phyloP scores from a whole-genome alignment of 139 green algal genomes.

The Pseudopediastrum boryanum region DNA sequence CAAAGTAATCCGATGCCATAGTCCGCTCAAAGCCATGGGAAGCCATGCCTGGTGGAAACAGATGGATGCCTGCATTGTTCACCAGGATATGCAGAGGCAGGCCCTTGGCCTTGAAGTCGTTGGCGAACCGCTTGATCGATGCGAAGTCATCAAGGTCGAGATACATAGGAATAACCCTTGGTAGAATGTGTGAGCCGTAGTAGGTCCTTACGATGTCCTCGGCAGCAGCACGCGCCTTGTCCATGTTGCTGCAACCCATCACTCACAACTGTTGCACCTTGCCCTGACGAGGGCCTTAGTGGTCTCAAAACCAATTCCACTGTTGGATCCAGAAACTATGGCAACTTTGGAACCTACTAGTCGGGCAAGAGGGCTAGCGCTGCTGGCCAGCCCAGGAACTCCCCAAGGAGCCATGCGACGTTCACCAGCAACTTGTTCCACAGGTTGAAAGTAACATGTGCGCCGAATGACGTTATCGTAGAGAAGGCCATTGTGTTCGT shows the following conservation, averaged over 20 bases:
- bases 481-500: too few relatives aligned
- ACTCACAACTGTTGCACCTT: slow-evolving; percentile 34
- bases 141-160: slow-evolving; percentile 30
- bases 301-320: slow-evolving; percentile 18
- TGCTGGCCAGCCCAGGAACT: slow-evolving; percentile 17
- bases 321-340: slow-evolving; percentile 26
- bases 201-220: slow-evolving; percentile 18
- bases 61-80: slow-evolving; percentile 6
- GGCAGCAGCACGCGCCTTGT: neutral
- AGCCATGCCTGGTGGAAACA: neutral
- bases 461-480: too few relatives aligned
- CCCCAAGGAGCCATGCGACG: slow-evolving; percentile 13
- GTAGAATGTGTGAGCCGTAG: neutral
- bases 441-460: too few relatives aligned
- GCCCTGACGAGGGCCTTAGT: slow-evolving; percentile 29
- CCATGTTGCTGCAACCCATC: slow-evolving; percentile 22
- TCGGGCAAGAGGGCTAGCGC: slow-evolving; percentile 16
- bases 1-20: slow-evolving; percentile 26
- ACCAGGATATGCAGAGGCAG: slow-evolving; percentile 34
- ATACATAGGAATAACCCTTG: slow-evolving; percentile 2
- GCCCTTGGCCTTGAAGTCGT: neutral
- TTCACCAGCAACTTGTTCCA: neutral
- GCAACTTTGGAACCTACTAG: slow-evolving; percentile 14
- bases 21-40: slow-evolving; percentile 26
- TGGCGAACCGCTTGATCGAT: slow-evolving; percentile 12